Evolutionary conservation across 257 asterid species (phyloP), one percentile per base, ranked within the genome.

Genomic region (Penstemon eatonii): DNA sequence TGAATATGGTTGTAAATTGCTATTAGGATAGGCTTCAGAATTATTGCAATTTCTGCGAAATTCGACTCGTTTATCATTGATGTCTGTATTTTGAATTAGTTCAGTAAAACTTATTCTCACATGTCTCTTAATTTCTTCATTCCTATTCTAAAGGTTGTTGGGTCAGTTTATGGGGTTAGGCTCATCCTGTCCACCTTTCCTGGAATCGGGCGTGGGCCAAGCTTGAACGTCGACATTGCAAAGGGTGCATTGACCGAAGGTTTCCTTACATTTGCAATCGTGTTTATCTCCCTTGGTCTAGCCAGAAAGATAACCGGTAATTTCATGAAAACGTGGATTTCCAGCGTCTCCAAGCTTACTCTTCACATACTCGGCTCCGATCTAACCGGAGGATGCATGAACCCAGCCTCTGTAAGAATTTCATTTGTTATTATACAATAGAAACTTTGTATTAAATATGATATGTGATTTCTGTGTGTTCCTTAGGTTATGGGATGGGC

Each of bases 401-500:
- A 92, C 83, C 98, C 98, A 8, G 98, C 96, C 53, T 83, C 98
- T 46, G 98, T 91, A 79, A 83, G 92, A 68, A 58, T 41, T 73
- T 11, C 11, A 36, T 19, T 66, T 51, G 25, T 19, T 55, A 5
- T 33, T 52, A 46, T 7, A 7, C 52, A 7, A 12, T 9, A 46
- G 52, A 6, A 46, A 46, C 3, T 46, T 46, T 5, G 52, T 3
- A 46, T 7, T 12, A 12, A 0, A 46, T 46, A 9, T 46, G 56
- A 42, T 25, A 25, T 55, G 64, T 11, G 57, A 62, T 42, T 36
- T 62, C 33, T 51, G 53, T 51, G 5, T 50, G 46, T 57, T 67
- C 65, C 47, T 61, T 58, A 91, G 97, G 97, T 83, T n/a, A 86
- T 92, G 89, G 96, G 98, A 5, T 92, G 98, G 98, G 96, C 98